Evolutionary conservation across 139 green algal species (phyloP).

Genomic region (Auxenochlorella pyrenoidosa): DNA sequence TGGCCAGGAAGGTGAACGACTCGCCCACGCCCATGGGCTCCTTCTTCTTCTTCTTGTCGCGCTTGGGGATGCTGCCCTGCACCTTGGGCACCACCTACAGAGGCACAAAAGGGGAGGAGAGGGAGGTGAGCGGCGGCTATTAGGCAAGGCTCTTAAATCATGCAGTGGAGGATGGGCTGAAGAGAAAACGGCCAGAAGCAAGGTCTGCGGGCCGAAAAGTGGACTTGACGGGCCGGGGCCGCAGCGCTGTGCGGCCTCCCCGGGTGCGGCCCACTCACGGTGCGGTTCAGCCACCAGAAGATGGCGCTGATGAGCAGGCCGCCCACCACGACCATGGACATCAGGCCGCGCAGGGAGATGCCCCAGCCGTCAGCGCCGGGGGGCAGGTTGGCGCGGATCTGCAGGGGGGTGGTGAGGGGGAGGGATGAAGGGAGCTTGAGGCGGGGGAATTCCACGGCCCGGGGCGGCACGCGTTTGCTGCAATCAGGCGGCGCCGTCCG

Average conservation of each 20-base stretch:
- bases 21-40: conserved; percentile 94
- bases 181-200: no score
- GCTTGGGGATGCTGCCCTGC: conserved; percentile 51
- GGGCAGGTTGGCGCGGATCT: conserved; percentile 89
- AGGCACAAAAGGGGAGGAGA: not conserved
- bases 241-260: no score
- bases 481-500: no score
- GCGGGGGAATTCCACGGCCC: no score
- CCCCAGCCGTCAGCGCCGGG: conserved; percentile 97
- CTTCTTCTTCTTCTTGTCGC: conserved; percentile 91
- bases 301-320: conserved; percentile 83
- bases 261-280: conserved; percentile 62
- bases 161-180: no score
- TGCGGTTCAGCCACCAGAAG: conserved; percentile 90
- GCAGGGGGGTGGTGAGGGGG: not conserved
- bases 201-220: no score
- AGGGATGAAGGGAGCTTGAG: not conserved
- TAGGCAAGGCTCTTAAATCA: no score
- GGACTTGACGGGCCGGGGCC: no score
- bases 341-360: conserved; percentile 95
- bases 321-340: conserved; percentile 94
- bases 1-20: conserved; percentile 94
- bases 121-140: not conserved
- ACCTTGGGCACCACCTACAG: conserved; percentile 21
- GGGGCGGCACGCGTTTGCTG: no score